A percentile compares a stretch with the other conserved stretches of the same genome.
phyloP scores from a whole-genome alignment of 768 basidiomycete genomes.

The Auriscalpium microsporum region DNA sequence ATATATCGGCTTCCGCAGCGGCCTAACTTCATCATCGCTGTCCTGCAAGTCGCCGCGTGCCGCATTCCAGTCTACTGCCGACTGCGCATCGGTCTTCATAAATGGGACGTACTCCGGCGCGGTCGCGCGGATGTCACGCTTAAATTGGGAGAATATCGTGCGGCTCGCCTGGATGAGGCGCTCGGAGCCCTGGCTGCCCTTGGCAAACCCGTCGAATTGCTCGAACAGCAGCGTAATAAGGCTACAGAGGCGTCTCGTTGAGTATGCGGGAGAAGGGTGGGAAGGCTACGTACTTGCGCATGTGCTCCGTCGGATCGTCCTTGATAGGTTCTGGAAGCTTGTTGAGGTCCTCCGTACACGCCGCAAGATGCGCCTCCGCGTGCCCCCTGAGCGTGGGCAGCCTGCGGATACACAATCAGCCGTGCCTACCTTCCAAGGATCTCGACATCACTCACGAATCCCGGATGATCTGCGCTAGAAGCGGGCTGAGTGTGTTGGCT shows the following conservation, averaged over 20 bases:
- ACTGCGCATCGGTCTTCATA: not conserved
- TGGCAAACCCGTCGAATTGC: conserved; percentile 21
- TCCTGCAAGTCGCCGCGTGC: no score
- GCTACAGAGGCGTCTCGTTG: conserved; percentile 20
- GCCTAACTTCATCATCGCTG: no score
- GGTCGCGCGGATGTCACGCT: conserved; percentile 24
- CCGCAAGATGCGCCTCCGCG: conserved; percentile 18
- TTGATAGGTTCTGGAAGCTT: conserved; percentile 23
- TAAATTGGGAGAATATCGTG: conserved; percentile 22
- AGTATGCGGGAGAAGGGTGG: no score
- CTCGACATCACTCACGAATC: conserved; percentile 15
- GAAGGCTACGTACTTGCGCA: not conserved
- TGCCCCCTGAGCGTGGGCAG: conserved; percentile 25
- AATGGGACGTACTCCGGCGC: conserved; percentile 30
- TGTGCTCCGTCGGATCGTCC: conserved; percentile 27
- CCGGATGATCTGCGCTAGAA: conserved; percentile 30
- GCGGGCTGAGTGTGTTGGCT: conserved; percentile 25
- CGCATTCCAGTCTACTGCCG: no score
- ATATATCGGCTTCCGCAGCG: no score
- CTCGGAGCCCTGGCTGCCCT: conserved; percentile 20
- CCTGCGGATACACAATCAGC: conserved; percentile 6
- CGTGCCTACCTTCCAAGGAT: no score
- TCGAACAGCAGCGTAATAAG: conserved; percentile 28
- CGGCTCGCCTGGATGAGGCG: conserved; percentile 26
- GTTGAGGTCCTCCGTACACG: conserved; percentile 20